These are phyloP conservation scores for Prorocentrum cordatum DNA, from an alignment of 169 alveolate genomes.

Conservation along the genomic window DNA sequence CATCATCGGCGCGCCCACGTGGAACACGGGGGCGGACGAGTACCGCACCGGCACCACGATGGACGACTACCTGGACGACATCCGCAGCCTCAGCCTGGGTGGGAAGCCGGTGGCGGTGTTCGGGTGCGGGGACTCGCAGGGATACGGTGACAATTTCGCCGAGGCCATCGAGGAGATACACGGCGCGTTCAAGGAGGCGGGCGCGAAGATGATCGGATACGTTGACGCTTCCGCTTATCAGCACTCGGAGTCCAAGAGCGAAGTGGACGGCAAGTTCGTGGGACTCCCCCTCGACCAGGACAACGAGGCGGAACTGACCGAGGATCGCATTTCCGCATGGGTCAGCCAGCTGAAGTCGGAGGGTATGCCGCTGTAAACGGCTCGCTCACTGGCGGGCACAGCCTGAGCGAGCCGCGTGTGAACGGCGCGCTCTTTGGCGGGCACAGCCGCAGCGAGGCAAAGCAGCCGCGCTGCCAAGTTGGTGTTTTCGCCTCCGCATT, in stretches of 20 bases:
- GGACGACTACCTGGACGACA: conserved; percentile 26
- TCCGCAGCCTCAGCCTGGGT: background rate
- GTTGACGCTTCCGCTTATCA: conserved; percentile 14
- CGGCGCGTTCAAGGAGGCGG: conserved; percentile 8
- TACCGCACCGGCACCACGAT: conserved; percentile 40
- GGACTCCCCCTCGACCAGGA: conserved; percentile 23
- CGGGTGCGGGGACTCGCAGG: conserved; percentile 40
- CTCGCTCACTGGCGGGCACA: no score
- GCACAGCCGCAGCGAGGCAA: no score
- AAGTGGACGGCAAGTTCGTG: conserved; percentile 6
- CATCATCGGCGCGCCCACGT: conserved; percentile 15
- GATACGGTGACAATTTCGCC: conserved; percentile 16
- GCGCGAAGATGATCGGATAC: conserved; percentile 29
- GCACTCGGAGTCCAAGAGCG: conserved; percentile 25
- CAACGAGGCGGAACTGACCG: conserved; percentile 28
- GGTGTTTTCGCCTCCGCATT: no score
- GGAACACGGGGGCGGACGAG: conserved; percentile 55
- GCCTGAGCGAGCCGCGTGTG: no score
- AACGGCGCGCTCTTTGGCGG: no score
- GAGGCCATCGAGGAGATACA: conserved; percentile 40
- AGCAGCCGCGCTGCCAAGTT: no score
- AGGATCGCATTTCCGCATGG: conserved; percentile 21
- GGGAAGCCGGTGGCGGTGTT: conserved; percentile 24
- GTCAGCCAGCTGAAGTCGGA: conserved; percentile 15
- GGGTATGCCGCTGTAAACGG: conserved; percentile 48